A percentile compares a stretch with the other conserved stretches of the same genome.
Conservation (phyloP, 2,329 filamentous ascomycete genomes). For the Mariannaea sp. region DNA sequence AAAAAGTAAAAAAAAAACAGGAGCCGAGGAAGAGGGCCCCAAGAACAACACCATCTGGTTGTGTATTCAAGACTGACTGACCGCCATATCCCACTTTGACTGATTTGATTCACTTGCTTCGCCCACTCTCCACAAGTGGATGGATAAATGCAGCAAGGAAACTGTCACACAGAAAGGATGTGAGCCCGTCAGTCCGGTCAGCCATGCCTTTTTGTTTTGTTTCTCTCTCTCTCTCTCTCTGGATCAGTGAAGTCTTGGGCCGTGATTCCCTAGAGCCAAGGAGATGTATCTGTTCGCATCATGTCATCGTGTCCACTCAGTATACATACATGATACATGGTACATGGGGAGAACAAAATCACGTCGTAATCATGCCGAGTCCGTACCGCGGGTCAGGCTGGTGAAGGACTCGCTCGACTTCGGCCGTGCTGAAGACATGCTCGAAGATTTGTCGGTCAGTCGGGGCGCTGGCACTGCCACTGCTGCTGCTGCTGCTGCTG, state of each 20-base stretch:
- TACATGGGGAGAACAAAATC: slow-evolving; percentile 16
- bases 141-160: slow-evolving; percentile 26
- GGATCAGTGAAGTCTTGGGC: not conserved
- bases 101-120: not conserved
- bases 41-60: not conserved
- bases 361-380: slow-evolving; percentile 56
- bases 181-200: slow-evolving; percentile 26
- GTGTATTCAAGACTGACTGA: not conserved
- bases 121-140: slow-evolving; percentile 10
- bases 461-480: slow-evolving; percentile 32
- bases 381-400: slow-evolving; percentile 60
- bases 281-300: not conserved
- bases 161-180: slow-evolving; percentile 27
- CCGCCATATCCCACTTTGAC: not conserved
- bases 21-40: not conserved
- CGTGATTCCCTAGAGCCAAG: not conserved
- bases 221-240: not conserved
- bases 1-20: not conserved
- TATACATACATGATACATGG: slow-evolving; percentile 4
- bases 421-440: slow-evolving; percentile 54
- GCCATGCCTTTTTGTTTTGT: slow-evolving; percentile 11
- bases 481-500: slow-evolving; percentile 31
- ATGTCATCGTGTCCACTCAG: slow-evolving; percentile 8
- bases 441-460: slow-evolving; percentile 60
- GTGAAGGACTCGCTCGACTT: slow-evolving; percentile 56